Percentiles rank a stretch among this genome's conserved stretches.
These are phyloP conservation scores for Stipa capillata DNA, from an alignment of 176 grass and related monocot species.

Conservation along the genomic window DNA sequence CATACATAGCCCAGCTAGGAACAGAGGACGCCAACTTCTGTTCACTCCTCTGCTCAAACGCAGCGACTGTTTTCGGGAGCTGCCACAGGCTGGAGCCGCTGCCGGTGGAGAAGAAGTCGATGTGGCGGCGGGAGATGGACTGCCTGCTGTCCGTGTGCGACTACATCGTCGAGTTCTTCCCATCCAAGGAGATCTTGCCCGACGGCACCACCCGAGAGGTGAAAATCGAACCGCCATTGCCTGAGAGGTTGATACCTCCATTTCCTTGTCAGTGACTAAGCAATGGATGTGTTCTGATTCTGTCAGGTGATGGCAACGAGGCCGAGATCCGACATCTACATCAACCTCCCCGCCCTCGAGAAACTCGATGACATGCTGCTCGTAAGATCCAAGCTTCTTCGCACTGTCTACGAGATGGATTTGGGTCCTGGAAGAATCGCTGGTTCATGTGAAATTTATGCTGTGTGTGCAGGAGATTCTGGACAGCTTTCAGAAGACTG, in stretches of 20 bases:
- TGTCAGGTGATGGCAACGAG: conserved; percentile 69
- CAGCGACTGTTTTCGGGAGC: conserved; percentile 88
- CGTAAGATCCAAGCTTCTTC: conserved; percentile 25
- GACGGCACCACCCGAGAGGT: conserved; percentile 58
- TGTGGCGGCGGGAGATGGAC: conserved; percentile 92
- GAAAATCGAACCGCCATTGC: not conserved
- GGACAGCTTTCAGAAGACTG: conserved; percentile 78
- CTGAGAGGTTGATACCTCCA: no score
- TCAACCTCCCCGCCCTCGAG: conserved; percentile 86
- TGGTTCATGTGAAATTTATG: not conserved
- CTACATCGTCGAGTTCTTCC: conserved; percentile 82
- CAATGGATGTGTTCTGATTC: not conserved
- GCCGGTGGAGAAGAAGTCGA: conserved; percentile 50
- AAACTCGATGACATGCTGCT: conserved; percentile 90
- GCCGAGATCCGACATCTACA: conserved; percentile 66
- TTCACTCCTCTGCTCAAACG: conserved; percentile 7
- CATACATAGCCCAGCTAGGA: not conserved
- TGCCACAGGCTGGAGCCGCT: conserved; percentile 73
- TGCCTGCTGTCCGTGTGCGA: conserved; percentile 79
- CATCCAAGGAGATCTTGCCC: conserved; percentile 50
- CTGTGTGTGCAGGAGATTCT: conserved; percentile 47
- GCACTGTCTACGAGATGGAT: not conserved
- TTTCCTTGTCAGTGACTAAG: not conserved
- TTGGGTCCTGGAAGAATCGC: not conserved
- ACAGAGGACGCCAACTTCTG: not conserved